A percentile compares a stretch with the other conserved stretches of the same genome.
These are phyloP conservation scores for Arctium lappa DNA, from an alignment of 129 eudicot genomes.

Conservation along the genomic window DNA sequence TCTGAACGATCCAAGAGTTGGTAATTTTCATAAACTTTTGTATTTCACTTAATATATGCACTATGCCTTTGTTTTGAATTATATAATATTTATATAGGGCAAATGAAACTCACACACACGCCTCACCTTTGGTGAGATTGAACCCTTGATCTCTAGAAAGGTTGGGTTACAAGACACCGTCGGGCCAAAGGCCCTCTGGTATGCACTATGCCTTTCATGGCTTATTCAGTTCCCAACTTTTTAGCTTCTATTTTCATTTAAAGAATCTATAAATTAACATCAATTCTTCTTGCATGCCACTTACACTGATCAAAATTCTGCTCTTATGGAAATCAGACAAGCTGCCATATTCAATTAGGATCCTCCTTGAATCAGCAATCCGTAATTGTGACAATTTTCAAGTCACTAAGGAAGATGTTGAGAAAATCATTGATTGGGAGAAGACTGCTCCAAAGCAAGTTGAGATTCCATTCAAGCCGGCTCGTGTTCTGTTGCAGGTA, in stretches of 20 bases:
- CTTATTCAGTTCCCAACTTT: background rate
- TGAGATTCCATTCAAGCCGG: slow-evolving; percentile 98
- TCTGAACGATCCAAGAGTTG: slow-evolving; percentile 89
- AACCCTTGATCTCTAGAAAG: background rate
- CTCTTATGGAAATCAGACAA: slow-evolving; percentile 52
- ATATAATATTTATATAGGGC: background rate
- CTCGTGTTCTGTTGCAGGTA: slow-evolving; percentile 96
- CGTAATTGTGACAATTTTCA: slow-evolving; percentile 95
- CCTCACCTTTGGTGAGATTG: background rate
- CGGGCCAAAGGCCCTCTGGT: background rate
- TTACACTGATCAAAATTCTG: slow-evolving; percentile 9
- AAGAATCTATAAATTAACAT: background rate
- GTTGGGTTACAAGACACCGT: background rate
- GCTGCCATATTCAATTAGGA: slow-evolving; percentile 89
- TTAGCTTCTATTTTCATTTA: slow-evolving; percentile 2
- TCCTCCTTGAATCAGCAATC: slow-evolving; percentile 91
- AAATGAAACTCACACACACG: background rate
- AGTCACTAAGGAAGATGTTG: slow-evolving; percentile 91
- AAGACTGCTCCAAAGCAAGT: slow-evolving; percentile 82
- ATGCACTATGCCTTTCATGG: background rate
- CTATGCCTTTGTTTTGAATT: too few species aligned
- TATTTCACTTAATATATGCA: background rate
- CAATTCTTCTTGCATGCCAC: background rate
- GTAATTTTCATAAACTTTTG: slow-evolving; percentile 31
- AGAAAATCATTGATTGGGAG: slow-evolving; percentile 97